Percentiles rank a stretch among this genome's conserved stretches.
These are phyloP conservation scores for Ogataea naganishii DNA, from an alignment of 805 yeast species.

Conservation along the genomic window DNA sequence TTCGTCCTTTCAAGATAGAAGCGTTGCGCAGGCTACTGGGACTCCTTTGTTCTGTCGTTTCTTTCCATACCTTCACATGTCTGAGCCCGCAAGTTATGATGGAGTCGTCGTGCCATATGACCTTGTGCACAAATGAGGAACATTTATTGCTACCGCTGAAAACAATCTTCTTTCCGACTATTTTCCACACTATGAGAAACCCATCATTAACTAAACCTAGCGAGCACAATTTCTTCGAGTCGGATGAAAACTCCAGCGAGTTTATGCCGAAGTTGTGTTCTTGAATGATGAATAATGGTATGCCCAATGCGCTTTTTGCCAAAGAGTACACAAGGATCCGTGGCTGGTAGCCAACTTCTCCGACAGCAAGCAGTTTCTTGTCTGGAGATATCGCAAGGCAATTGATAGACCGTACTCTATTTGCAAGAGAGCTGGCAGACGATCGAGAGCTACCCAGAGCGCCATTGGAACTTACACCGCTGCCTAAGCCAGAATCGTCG, in stretches of 20 bases:
- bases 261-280: slow-evolving; percentile 65
- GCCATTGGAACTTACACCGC: too few species aligned
- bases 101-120: slow-evolving; percentile 45
- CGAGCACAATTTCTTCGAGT: slow-evolving; percentile 47
- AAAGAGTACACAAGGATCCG: slow-evolving; percentile 52
- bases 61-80: slow-evolving; percentile 54
- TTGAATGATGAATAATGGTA: slow-evolving; percentile 44
- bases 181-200: slow-evolving; percentile 51
- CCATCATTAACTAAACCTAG: slow-evolving; percentile 68
- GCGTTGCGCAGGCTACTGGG: neutral
- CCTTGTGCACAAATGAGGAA: slow-evolving; percentile 45
- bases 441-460: slow-evolving; percentile 4
- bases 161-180: slow-evolving; percentile 12
- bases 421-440: slow-evolving; percentile 7
- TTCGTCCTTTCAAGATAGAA: slow-evolving; percentile 42
- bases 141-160: slow-evolving; percentile 52
- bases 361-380: slow-evolving; percentile 49
- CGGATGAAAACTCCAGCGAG: slow-evolving; percentile 46
- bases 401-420: slow-evolving; percentile 41
- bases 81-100: slow-evolving; percentile 52
- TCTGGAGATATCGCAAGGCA: slow-evolving; percentile 55
- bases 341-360: slow-evolving; percentile 66
- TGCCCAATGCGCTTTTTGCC: slow-evolving; percentile 35
- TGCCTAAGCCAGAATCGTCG: too few species aligned
- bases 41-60: slow-evolving; percentile 5